Evolutionary conservation across 2,329 filamentous ascomycete species (phyloP).

Genomic region (Mollisiaceae sp.): DNA sequence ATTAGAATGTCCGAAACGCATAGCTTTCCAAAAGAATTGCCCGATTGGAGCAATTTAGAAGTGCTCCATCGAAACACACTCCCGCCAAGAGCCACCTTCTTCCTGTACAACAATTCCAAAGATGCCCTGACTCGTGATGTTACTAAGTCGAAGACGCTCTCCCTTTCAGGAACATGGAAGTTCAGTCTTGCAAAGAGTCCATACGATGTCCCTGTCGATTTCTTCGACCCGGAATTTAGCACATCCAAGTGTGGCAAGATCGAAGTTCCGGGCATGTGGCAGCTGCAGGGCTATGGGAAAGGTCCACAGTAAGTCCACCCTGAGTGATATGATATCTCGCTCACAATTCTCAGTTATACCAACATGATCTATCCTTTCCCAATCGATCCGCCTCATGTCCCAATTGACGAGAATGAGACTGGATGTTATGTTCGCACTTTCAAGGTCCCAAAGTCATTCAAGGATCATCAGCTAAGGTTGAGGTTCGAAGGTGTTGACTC

Average conservation of each 20-base stretch:
- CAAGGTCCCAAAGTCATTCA: slow-evolving; percentile 49
- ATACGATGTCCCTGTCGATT: slow-evolving; percentile 36
- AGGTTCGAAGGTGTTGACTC: slow-evolving; percentile 64
- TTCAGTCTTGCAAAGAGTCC: slow-evolving; percentile 38
- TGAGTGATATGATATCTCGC: neutral
- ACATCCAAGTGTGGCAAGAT: slow-evolving; percentile 52
- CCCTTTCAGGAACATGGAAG: slow-evolving; percentile 39
- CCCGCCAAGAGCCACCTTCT: slow-evolving; percentile 61
- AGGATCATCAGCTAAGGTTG: slow-evolving; percentile 51
- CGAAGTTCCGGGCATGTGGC: slow-evolving; percentile 60
- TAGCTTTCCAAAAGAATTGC: slow-evolving; percentile 43
- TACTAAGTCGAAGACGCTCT: slow-evolving; percentile 46
- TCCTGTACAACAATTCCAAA: slow-evolving; percentile 54
- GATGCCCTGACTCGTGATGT: slow-evolving; percentile 54
- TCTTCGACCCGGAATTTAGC: slow-evolving; percentile 32
- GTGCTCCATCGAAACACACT: slow-evolving; percentile 66
- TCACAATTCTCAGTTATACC: slow-evolving; percentile 50
- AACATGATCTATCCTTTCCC: slow-evolving; percentile 60
- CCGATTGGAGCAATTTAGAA: slow-evolving; percentile 66
- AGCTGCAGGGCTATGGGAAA: slow-evolving; percentile 58
- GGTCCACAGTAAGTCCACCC: slow-evolving; percentile 45
- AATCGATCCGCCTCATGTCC: slow-evolving; percentile 57
- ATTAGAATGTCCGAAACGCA: slow-evolving; percentile 31
- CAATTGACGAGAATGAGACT: slow-evolving; percentile 56
- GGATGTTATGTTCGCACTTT: slow-evolving; percentile 58